Percentiles rank a stretch among this genome's conserved stretches.
Conservation (phyloP, 225 moss, liverwort and hornwort species). For the Sphagnum tenellum region DNA sequence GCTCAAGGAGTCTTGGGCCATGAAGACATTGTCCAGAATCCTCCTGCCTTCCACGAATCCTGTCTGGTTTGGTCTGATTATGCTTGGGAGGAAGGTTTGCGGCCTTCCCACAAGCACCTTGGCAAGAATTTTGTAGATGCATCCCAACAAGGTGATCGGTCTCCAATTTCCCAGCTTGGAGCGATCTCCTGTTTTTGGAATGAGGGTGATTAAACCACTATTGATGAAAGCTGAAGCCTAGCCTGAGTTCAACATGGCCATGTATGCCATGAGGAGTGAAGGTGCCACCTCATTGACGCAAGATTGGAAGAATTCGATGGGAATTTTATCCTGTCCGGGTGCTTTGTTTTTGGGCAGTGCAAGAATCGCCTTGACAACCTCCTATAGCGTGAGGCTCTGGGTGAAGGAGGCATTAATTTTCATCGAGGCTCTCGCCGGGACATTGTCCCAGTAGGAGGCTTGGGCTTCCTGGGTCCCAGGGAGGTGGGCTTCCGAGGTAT, state of each 20-base stretch:
- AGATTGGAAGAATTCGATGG: constrained; percentile 2
- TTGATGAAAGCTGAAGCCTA: not conserved
- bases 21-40: constrained; percentile 1
- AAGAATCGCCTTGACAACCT: not conserved
- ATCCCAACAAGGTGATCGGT: not conserved
- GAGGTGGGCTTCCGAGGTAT: not conserved
- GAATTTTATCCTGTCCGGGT: constrained; percentile 2
- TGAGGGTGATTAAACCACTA: not conserved
- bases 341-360: constrained; percentile 1
- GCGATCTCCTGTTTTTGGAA: not conserved
- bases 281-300: not conserved
- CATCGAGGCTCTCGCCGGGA: not conserved
- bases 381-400: not conserved
- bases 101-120: not conserved
- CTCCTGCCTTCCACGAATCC: not conserved
- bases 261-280: not conserved
- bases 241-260: not conserved
- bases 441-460: not conserved
- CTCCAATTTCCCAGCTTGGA: not conserved
- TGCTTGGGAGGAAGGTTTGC: not conserved
- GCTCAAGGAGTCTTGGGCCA: not conserved
- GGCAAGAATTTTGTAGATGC: not conserved
- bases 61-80: not conserved
- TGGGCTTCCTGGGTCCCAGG: not conserved
- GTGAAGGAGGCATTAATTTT: not conserved